Evolutionary conservation across 164 flowering plant species (phyloP).

Genomic region (Cinnamomum micranthum): DNA sequence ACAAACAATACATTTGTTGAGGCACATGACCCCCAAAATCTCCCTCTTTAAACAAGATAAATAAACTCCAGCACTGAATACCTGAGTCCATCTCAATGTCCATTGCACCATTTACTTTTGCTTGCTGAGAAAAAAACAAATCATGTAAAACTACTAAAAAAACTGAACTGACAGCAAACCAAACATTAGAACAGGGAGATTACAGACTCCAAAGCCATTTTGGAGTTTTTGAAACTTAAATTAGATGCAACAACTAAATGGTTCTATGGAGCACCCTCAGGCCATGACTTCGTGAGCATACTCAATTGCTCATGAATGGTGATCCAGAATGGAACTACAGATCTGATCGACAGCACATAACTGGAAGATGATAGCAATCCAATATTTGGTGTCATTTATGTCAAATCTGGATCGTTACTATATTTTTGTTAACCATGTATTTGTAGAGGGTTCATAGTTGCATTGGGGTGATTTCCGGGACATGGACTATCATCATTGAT

Average conservation of each 20-base stretch:
- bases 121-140: conserved; percentile 33
- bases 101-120: conserved; percentile 43
- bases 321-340: neutral
- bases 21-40: too few relatives aligned
- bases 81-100: conserved; percentile 56
- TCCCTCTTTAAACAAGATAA: neutral
- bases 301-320: too few relatives aligned
- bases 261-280: neutral
- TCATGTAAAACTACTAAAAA: neutral
- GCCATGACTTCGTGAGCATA: too few relatives aligned
- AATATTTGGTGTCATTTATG: neutral
- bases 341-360: neutral
- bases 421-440: too few relatives aligned
- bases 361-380: neutral
- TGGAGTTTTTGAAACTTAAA: neutral
- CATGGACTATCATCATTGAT: neutral
- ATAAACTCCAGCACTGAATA: conserved; percentile 14
- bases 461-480: neutral
- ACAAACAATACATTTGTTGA: neutral
- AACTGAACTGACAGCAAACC: neutral
- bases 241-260: neutral
- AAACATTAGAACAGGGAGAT: neutral
- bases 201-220: neutral
- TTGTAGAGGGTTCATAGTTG: neutral
- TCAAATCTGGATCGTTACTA: neutral